Evolutionary conservation across 345 rosid genomes (phyloP).

Genomic region (Litchi chinensis): DNA sequence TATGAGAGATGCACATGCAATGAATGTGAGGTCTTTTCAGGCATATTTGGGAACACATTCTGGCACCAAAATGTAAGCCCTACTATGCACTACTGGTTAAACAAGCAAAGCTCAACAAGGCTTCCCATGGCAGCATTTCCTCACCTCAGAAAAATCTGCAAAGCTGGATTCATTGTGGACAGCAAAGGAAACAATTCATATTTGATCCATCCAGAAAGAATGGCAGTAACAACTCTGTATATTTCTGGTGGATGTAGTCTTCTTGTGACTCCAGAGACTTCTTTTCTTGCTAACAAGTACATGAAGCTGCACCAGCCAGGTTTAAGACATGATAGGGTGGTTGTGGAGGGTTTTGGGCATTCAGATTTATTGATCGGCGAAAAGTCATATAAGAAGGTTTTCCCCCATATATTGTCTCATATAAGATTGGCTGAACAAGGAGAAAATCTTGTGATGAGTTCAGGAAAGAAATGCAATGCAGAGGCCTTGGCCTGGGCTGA

Average conservation of each 20-base stretch:
- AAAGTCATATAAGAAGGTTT: conserved; percentile 37
- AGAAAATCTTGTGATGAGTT: conserved; percentile 15
- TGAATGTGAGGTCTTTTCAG: conserved; percentile 46
- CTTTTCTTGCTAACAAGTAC: conserved; percentile 50
- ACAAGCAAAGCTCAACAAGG: conserved; percentile 24
- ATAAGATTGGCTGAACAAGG: conserved; percentile 36
- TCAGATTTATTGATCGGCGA: conserved; percentile 47
- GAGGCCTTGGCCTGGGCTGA: conserved; percentile 39
- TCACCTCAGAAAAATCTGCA: conserved; percentile 48
- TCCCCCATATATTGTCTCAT: conserved; percentile 43
- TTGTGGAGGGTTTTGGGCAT: conserved; percentile 51
- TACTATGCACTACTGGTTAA: conserved; percentile 42
- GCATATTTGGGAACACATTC: conserved; percentile 50
- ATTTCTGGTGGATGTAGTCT: conserved; percentile 38
- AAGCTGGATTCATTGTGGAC: conserved; percentile 41
- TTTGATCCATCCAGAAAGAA: conserved; percentile 44
- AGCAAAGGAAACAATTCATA: conserved; percentile 36
- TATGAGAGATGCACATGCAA: conserved; percentile 41
- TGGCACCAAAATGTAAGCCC: conserved; percentile 47
- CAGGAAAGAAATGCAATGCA: conserved; percentile 14
- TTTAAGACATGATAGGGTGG: conserved; percentile 45
- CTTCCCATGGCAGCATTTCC: conserved; percentile 50
- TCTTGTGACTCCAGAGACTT: conserved; percentile 45
- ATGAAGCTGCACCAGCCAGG: conserved; percentile 46
- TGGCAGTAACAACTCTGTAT: conserved; percentile 42